Conservation (phyloP, 768 basidiomycete species). For the Pulveroboletus sp. region DNA sequence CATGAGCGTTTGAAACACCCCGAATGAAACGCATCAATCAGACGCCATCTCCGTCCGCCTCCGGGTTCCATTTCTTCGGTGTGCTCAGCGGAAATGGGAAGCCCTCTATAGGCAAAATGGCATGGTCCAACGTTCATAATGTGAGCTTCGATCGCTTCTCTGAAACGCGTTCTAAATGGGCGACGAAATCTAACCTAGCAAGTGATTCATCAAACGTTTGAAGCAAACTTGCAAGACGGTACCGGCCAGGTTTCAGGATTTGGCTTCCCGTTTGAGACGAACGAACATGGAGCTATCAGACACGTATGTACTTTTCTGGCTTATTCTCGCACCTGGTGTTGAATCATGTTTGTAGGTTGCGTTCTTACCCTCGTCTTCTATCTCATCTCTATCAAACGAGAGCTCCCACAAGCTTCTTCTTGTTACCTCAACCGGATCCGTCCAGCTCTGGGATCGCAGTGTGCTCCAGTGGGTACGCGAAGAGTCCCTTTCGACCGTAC, state of each 20-base stretch:
- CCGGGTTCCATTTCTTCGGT: slow-evolving; percentile 58
- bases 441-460: slow-evolving; percentile 71
- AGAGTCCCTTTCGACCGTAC: slow-evolving; percentile 67
- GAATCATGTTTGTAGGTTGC: slow-evolving; percentile 39
- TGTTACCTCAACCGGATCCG: slow-evolving; percentile 71
- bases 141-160: slow-evolving; percentile 38
- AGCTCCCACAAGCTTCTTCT: slow-evolving; percentile 44
- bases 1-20: not conserved
- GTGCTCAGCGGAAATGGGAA: slow-evolving; percentile 47
- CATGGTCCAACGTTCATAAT: slow-evolving; percentile 56
- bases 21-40: slow-evolving; percentile 17
- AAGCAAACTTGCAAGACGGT: slow-evolving; percentile 44
- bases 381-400: slow-evolving; percentile 33
- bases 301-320: slow-evolving; percentile 46
- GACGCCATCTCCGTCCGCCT: slow-evolving; percentile 40
- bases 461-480: slow-evolving; percentile 74
- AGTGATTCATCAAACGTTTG: slow-evolving; percentile 51
- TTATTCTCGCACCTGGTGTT: not conserved
- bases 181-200: slow-evolving; percentile 37
- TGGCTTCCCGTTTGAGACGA: slow-evolving; percentile 64
- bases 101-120: slow-evolving; percentile 59
- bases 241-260: slow-evolving; percentile 49
- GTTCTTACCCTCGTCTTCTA: slow-evolving; percentile 45
- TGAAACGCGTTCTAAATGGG: not conserved
- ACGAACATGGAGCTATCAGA: slow-evolving; percentile 61